Conservation (phyloP, 257 asterid genomes). For the Nicotiana noctiflora region DNA sequence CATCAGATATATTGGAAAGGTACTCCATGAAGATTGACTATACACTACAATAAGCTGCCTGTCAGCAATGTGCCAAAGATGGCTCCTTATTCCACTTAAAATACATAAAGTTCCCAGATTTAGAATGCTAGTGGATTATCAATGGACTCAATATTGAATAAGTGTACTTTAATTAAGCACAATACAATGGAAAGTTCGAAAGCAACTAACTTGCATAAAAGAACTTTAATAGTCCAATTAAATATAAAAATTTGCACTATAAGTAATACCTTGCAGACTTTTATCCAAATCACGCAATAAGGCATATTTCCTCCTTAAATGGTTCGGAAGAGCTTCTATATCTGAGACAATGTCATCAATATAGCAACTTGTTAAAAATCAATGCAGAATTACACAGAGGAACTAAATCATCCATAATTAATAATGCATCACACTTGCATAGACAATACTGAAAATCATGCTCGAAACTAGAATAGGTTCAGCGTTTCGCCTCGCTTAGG, state of each 20-base stretch:
- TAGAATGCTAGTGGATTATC: not conserved
- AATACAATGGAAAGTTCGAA: not conserved
- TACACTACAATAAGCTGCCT: not conserved
- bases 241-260: not conserved
- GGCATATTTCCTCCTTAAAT: slow-evolving; percentile 72
- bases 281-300: slow-evolving; percentile 78
- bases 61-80: not conserved
- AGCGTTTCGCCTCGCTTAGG: not conserved
- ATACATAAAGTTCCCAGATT: not conserved
- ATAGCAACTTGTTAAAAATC: not conserved
- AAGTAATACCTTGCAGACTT: slow-evolving; percentile 69
- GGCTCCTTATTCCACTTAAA: not conserved
- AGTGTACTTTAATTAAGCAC: not conserved
- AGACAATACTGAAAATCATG: not conserved
- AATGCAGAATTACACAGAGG: not conserved
- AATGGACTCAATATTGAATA: not conserved
- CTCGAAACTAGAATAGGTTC: not conserved
- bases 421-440: not conserved
- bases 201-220: not conserved
- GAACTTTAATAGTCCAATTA: not conserved
- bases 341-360: slow-evolving; percentile 28
- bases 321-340: slow-evolving; percentile 80
- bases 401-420: not conserved
- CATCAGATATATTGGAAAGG: not conserved
- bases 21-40: not conserved